Evolutionary conservation across 176 grass and related monocot genomes (phyloP).

Genomic region (Secale cereale): DNA sequence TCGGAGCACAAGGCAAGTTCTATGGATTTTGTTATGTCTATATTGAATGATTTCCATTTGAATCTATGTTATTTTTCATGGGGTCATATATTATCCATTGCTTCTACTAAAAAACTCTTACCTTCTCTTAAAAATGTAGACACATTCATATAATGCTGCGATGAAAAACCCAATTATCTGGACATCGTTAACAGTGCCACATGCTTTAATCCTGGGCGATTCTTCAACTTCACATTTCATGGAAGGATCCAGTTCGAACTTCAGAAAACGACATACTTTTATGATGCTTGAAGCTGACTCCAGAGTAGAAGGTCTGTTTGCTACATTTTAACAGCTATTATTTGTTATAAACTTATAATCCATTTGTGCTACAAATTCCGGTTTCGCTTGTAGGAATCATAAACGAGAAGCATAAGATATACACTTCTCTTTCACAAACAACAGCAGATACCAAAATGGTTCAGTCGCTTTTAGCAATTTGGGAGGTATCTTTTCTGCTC

Average conservation of each 20-base stretch:
- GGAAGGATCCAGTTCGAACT: constrained; percentile 28
- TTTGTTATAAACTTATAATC: constrained; percentile 35
- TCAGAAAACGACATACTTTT: constrained; percentile 66
- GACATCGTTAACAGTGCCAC: constrained; percentile 70
- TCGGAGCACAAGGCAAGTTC: constrained; percentile 32
- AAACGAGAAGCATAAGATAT: constrained; percentile 81
- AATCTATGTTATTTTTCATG: constrained; percentile 10
- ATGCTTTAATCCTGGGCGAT: constrained; percentile 51
- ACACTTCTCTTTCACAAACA: constrained; percentile 83
- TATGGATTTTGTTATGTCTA: background rate
- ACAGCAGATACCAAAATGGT: constrained; percentile 77
- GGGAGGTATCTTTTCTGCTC: constrained; percentile 62
- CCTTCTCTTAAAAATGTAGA: constrained; percentile 40
- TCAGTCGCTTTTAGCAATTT: constrained; percentile 86
- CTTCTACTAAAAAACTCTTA: background rate
- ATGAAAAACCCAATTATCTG: constrained; percentile 51
- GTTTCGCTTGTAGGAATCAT: constrained; percentile 66
- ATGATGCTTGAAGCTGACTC: constrained; percentile 88
- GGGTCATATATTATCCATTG: constrained; percentile 18
- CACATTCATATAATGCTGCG: constrained; percentile 50
- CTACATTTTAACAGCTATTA: constrained; percentile 8
- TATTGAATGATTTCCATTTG: constrained; percentile 14
- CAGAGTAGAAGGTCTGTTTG: constrained; percentile 64
- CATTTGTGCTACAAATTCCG: constrained; percentile 23
- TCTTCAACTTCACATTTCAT: constrained; percentile 27